A percentile compares a stretch with the other conserved stretches of the same genome.
These are phyloP conservation scores for Solanum hybrid DNA, from an alignment of 305 asterid genomes.

Conservation along the genomic window DNA sequence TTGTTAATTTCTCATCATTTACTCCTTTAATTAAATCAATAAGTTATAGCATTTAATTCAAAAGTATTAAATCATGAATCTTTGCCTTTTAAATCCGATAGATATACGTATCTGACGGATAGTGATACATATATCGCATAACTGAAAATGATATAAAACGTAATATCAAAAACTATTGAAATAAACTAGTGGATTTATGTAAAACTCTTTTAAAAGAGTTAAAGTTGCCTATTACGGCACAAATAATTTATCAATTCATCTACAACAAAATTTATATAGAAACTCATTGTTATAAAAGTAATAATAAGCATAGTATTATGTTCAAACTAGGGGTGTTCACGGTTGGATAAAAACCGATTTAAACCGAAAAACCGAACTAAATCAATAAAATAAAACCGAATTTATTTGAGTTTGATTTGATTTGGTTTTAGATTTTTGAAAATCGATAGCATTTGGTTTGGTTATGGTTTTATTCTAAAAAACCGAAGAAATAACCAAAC, in stretches of 20 bases:
- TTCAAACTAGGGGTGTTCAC: not conserved
- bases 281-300: not conserved
- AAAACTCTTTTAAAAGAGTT: not conserved
- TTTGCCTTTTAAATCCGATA: not conserved
- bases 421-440: no score
- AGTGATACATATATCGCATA: not conserved
- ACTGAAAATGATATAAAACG: not conserved
- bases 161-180: no score
- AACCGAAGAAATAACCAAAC: no score
- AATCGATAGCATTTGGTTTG: no score
- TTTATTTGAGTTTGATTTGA: no score
- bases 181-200: no score
- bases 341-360: no score
- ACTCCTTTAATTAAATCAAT: not conserved
- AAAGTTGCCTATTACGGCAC: not conserved
- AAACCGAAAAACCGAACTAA: no score
- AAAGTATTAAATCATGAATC: not conserved
- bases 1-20: not conserved
- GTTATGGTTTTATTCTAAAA: no score
- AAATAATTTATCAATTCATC: not conserved
- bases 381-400: no score
- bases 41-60: not conserved
- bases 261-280: not conserved
- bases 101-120: not conserved
- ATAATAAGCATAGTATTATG: not conserved